Evolutionary conservation across 257 asterid genomes (phyloP).

Genomic region (Voacanga thouarsii): DNA sequence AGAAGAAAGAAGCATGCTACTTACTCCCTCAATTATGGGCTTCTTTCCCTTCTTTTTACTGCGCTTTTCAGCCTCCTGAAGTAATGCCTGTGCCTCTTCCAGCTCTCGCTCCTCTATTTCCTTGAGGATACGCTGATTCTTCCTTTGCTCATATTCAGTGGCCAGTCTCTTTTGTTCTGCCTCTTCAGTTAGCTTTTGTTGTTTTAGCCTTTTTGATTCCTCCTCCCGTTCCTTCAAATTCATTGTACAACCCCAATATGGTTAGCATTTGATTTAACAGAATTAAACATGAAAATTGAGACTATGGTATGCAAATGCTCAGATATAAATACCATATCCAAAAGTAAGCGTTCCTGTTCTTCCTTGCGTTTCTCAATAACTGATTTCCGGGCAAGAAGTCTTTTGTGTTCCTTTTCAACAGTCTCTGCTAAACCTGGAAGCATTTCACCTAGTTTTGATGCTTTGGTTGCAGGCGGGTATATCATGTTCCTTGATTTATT

Average conservation of each 20-base stretch:
- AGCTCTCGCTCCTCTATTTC: constrained; percentile 84
- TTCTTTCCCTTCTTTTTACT: constrained; percentile 73
- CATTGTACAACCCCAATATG: constrained; percentile 13
- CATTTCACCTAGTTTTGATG: constrained; percentile 45
- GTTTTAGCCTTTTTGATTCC: constrained; percentile 64
- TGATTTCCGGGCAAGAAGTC: constrained; percentile 85
- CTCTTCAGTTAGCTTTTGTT: constrained; percentile 67
- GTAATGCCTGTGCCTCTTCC: constrained; percentile 67
- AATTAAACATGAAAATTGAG: constrained; percentile 4
- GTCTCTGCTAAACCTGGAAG: constrained; percentile 54
- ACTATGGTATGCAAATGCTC: not conserved
- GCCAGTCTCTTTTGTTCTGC: constrained; percentile 75
- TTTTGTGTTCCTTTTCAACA: constrained; percentile 81
- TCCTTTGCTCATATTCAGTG: constrained; percentile 65
- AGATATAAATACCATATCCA: constrained; percentile 61
- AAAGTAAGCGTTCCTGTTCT: constrained; percentile 84
- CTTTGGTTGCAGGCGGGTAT: constrained; percentile 43
- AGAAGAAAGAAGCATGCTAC: constrained; percentile 19
- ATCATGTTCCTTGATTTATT: constrained; percentile 59
- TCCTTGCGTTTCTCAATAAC: constrained; percentile 89
- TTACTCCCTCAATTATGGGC: constrained; percentile 64
- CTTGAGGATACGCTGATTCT: constrained; percentile 61
- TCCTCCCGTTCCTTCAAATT: constrained; percentile 74
- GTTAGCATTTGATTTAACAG: not conserved
- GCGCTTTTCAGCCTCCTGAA: constrained; percentile 58